These are phyloP conservation scores for Cercospora sp. DNA, from an alignment of 2,329 filamentous ascomycete species.

Conservation along the genomic window DNA sequence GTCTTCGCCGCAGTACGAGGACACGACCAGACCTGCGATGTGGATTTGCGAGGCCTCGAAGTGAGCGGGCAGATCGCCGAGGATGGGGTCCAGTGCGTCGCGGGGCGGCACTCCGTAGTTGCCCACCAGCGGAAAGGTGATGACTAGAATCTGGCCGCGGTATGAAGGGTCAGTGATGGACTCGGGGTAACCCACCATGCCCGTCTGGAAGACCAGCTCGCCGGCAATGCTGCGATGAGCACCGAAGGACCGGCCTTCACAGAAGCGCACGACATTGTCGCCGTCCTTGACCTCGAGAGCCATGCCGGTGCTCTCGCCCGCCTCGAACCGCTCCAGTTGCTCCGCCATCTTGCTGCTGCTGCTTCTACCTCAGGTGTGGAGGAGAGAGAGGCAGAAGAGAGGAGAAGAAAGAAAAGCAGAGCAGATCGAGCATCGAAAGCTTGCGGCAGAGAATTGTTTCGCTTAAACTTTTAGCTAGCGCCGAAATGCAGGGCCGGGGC, in stretches of 20 bases:
- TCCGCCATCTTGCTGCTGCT: conserved; percentile 30
- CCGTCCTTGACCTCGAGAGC: conserved; percentile 93
- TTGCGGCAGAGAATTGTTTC: conserved; percentile 11
- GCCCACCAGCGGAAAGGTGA: conserved; percentile 92
- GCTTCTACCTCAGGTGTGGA: conserved; percentile 13
- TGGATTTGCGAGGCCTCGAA: conserved; percentile 94
- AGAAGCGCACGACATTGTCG: conserved; percentile 58
- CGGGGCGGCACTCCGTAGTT: conserved; percentile 96
- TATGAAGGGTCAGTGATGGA: conserved; percentile 86
- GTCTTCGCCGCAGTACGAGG: conserved; percentile 90
- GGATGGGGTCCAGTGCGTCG: conserved; percentile 78
- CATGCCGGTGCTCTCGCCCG: conserved; percentile 47
- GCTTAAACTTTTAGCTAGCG: conserved; percentile 5
- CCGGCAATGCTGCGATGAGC: conserved; percentile 91
- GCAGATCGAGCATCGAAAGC: background rate
- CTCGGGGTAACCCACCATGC: conserved; percentile 98
- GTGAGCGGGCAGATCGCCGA: conserved; percentile 82
- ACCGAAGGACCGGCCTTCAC: conserved; percentile 95
- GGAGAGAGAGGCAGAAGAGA: conserved; percentile 10
- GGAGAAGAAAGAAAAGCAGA: background rate
- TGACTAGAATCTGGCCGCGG: conserved; percentile 89
- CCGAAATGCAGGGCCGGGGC: background rate
- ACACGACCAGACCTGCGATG: conserved; percentile 85
- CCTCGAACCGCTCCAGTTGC: conserved; percentile 27
- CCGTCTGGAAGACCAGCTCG: conserved; percentile 98